Evolutionary conservation across 2,329 filamentous ascomycete genomes (phyloP), one percentile per base, ranked within the genome.

Genomic region (Microdochium paspali): DNA sequence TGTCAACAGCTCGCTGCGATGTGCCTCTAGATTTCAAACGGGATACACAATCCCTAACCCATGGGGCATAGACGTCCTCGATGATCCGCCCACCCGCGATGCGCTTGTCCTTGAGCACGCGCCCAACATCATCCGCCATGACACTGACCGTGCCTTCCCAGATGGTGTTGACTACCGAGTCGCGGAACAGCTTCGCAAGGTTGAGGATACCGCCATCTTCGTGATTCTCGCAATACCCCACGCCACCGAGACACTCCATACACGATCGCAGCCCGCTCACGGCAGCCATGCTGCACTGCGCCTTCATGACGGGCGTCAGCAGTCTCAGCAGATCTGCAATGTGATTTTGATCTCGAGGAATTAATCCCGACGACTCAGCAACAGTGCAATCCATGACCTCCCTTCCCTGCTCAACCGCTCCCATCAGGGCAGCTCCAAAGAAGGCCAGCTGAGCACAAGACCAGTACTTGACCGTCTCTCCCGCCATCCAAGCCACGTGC

Each of bases 171-270:
- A 87, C 84, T 7, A 66, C 70, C 2, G 74, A 77, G 54, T 88
- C 84, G 7, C 85, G 74, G 55, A 80, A 80, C 1, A 87, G 66
- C 6, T 82, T 73, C 0, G 83, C 74, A 3, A 88, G 66, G 56
- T 88, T 89, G 49, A 86, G 67, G 18, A 40, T 40, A 31, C 79
- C 73, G 45, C 81, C 79, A 49, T 80, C 76, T 49, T 79, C 75
- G 31, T 75, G 69, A 47, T 74, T 84, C 56, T 81, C 71, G 23
- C 83, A 71, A 54, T 85, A 86, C 0, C 83, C 82, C 1, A 85
- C 75, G 1, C 82, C 82, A 7, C 82, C 82, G 0, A 86, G 68
- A 2, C 72, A 69, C 56, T 85, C 82, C 76, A 85, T 82, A 56
- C 74, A 79, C 13, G 70, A 70, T 53, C 73, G 72, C 18, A 84